Percentiles rank a stretch among this genome's conserved stretches.
Conservation (phyloP, 345 rosid species). For the Aurinia saxatilis region DNA sequence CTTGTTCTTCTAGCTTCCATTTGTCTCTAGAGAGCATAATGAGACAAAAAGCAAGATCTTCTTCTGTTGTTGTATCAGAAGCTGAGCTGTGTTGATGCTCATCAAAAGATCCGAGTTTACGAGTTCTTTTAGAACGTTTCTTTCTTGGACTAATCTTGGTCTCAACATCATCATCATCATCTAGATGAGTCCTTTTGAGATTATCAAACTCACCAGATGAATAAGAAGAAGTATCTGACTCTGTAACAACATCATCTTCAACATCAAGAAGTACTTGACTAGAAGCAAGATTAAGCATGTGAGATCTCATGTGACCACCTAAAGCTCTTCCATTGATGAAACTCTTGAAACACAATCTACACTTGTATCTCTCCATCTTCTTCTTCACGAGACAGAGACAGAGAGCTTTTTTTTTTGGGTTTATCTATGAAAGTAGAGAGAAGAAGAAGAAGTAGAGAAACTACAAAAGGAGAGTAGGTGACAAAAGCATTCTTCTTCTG, state of each 20-base stretch:
- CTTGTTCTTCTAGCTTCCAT: slow-evolving; percentile 50
- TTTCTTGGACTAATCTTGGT: slow-evolving; percentile 37
- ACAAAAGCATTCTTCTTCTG: slow-evolving; percentile 37
- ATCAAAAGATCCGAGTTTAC: slow-evolving; percentile 30
- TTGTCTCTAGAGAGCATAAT: slow-evolving; percentile 86
- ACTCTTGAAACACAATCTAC: slow-evolving; percentile 63
- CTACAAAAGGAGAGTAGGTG: slow-evolving; percentile 32
- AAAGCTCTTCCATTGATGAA: slow-evolving; percentile 75
- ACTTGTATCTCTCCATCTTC: slow-evolving; percentile 61
- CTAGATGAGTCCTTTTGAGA: slow-evolving; percentile 36
- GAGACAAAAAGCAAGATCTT: slow-evolving; percentile 89
- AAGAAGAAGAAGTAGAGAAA: slow-evolving; percentile 22
- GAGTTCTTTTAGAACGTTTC: slow-evolving; percentile 55
- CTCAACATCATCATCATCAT: slow-evolving; percentile 33
- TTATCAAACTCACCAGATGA: slow-evolving; percentile 37
- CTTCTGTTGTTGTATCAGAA: slow-evolving; percentile 72
- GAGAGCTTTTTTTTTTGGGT: slow-evolving; percentile 56
- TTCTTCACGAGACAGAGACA: slow-evolving; percentile 28
- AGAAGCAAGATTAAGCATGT: slow-evolving; percentile 47
- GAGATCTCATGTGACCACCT: slow-evolving; percentile 90
- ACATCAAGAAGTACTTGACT: slow-evolving; percentile 18
- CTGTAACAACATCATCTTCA: slow-evolving; percentile 17
- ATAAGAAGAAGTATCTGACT: slow-evolving; percentile 32
- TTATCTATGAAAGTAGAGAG: slow-evolving; percentile 25
- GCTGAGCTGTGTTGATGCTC: slow-evolving; percentile 80